These are phyloP conservation scores for Leptodermis oblonga DNA, from an alignment of 257 asterid species.

Conservation along the genomic window DNA sequence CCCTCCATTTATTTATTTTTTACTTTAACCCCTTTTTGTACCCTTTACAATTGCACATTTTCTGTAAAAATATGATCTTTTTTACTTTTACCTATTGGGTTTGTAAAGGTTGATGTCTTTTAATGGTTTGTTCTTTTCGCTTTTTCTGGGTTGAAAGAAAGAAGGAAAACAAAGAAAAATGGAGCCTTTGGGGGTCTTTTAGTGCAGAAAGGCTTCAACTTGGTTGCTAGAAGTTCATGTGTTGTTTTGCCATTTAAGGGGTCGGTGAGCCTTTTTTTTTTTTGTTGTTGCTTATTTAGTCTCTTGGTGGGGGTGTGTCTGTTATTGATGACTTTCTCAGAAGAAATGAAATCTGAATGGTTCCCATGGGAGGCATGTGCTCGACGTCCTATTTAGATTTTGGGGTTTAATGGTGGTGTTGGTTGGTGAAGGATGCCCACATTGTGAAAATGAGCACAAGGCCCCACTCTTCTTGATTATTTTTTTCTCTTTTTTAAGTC, in stretches of 20 bases:
- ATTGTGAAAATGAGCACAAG: conserved; percentile 37
- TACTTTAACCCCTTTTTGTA: neutral
- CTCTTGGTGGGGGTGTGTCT: conserved; percentile 22
- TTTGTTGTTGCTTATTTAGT: neutral
- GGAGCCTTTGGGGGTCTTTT: neutral
- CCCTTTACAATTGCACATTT: conserved; percentile 7
- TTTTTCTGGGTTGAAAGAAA: neutral
- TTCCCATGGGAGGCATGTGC: conserved; percentile 45
- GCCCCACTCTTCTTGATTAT: conserved; percentile 38
- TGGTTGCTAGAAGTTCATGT: neutral
- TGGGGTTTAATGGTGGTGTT: conserved; percentile 42
- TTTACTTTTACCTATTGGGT: neutral
- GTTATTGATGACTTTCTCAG: conserved; percentile 24
- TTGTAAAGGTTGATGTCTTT: conserved; percentile 6
- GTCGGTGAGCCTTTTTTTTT: conserved; percentile 11
- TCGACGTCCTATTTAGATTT: conserved; percentile 31
- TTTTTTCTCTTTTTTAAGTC: conserved; percentile 16
- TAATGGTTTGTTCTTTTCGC: too few relatives aligned
- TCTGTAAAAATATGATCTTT: conserved; percentile 6
- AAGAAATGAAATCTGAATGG: conserved; percentile 28
- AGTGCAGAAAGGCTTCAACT: conserved; percentile 11
- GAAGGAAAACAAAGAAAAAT: neutral
- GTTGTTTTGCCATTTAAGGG: conserved; percentile 5
- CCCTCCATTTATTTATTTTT: neutral
- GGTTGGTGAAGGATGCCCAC: conserved; percentile 50